Evolutionary conservation across 2,329 filamentous ascomycete genomes (phyloP).

Genomic region (Colletotrichum melonis): DNA sequence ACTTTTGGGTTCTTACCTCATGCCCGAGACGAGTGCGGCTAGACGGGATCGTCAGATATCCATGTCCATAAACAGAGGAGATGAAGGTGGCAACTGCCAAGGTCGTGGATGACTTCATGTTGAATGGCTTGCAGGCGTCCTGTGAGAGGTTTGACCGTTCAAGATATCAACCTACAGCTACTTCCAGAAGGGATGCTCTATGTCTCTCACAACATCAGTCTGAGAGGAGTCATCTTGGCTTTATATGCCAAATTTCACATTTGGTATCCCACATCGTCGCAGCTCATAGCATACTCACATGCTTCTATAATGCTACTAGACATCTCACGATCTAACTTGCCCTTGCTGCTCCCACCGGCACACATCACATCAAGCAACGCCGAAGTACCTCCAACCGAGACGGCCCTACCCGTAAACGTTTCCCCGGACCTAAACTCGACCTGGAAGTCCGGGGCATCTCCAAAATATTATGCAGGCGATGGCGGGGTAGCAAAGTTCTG

Average conservation of each 20-base stretch:
- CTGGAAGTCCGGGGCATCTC: constrained; percentile 20
- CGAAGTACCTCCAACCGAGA: constrained; percentile 31
- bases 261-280: not conserved
- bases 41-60: constrained; percentile 55
- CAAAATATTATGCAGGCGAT: constrained; percentile 22
- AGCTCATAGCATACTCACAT: not conserved
- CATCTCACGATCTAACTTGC: not conserved
- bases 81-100: not conserved
- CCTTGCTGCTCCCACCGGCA: not conserved
- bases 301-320: not conserved
- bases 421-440: constrained; percentile 27
- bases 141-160: not conserved
- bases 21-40: constrained; percentile 57
- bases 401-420: constrained; percentile 25
- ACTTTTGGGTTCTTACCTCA: constrained; percentile 46
- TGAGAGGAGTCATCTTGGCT: not conserved
- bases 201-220: not conserved
- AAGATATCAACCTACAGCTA: not conserved
- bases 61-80: constrained; percentile 49
- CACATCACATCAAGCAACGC: constrained; percentile 7
- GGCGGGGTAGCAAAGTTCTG: constrained; percentile 14
- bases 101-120: not conserved
- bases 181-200: too few relatives aligned
- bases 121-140: not conserved
- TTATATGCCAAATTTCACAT: not conserved